Evolutionary conservation across 306 rosid genomes (phyloP).

Genomic region (Geum urbanum): DNA sequence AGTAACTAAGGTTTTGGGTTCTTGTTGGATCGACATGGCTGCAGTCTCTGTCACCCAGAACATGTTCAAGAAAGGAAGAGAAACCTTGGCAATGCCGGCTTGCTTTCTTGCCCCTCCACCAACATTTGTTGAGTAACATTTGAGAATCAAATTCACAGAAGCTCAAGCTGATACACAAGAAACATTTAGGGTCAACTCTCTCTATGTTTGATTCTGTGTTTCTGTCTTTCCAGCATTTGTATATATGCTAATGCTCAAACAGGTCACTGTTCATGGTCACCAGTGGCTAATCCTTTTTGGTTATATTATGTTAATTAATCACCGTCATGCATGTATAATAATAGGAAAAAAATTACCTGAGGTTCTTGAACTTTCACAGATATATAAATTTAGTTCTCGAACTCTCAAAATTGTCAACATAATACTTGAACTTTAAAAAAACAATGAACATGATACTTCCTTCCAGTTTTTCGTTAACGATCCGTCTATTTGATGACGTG

Average conservation of each 20-base stretch:
- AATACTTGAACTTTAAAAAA: too few species aligned
- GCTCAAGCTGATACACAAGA: slow-evolving; percentile 16
- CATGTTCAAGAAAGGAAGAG: slow-evolving; percentile 51
- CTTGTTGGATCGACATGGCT: slow-evolving; percentile 21
- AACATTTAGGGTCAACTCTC: slow-evolving; percentile 73
- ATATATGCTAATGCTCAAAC: slow-evolving; percentile 26
- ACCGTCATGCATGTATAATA: slow-evolving; percentile 36
- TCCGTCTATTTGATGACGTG: too few species aligned
- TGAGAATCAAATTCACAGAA: slow-evolving; percentile 27
- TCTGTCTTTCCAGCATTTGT: slow-evolving; percentile 50
- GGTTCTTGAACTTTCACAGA: too few species aligned
- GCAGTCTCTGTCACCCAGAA: slow-evolving; percentile 64
- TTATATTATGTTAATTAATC: slow-evolving; percentile 27
- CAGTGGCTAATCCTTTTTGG: slow-evolving; percentile 18
- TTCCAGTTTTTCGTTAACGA: too few species aligned
- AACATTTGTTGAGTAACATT: slow-evolving; percentile 13
- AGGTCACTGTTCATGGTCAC: slow-evolving; percentile 21
- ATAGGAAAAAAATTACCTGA: too few species aligned
- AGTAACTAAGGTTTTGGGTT: slow-evolving; percentile 29
- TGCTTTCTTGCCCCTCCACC: slow-evolving; percentile 57
- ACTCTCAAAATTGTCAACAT: too few species aligned
- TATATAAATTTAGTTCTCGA: too few species aligned
- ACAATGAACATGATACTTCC: too few species aligned
- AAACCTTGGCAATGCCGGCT: slow-evolving; percentile 53
- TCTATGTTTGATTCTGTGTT: slow-evolving; percentile 49